Evolutionary conservation across 2,329 filamentous ascomycete genomes (phyloP).

Genomic region (Ceratocystis destructans): DNA sequence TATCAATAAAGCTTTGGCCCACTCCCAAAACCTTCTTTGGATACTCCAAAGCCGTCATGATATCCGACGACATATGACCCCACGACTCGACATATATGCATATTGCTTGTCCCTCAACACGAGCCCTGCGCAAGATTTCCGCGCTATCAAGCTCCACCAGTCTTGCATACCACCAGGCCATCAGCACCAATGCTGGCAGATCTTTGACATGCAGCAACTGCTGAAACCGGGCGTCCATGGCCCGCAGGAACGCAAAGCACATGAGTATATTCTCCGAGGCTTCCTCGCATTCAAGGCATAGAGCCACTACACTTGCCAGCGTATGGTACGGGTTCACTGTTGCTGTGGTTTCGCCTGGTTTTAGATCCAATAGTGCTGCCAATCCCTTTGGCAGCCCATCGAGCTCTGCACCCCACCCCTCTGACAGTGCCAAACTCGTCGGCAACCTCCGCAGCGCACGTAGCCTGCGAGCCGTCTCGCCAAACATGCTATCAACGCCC

Average conservation of each 20-base stretch:
- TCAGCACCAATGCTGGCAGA: constrained; percentile 37
- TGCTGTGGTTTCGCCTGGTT: constrained; percentile 19
- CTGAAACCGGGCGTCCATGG: constrained; percentile 33
- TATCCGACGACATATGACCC: constrained; percentile 3
- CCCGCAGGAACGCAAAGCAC: constrained; percentile 35
- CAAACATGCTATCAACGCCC: constrained; percentile 36
- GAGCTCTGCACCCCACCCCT: constrained; percentile 5
- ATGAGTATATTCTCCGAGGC: constrained; percentile 31
- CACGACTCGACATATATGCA: constrained; percentile 28
- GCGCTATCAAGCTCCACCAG: constrained; percentile 30
- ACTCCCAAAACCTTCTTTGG: constrained; percentile 8
- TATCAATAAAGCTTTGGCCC: neutral
- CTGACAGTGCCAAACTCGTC: constrained; percentile 15
- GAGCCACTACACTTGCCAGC: constrained; percentile 28
- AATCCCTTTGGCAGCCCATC: constrained; percentile 26
- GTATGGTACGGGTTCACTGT: constrained; percentile 26
- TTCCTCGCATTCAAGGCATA: constrained; percentile 26
- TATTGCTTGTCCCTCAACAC: constrained; percentile 38
- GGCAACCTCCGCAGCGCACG: constrained; percentile 18
- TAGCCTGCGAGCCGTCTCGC: constrained; percentile 22
- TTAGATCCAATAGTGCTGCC: constrained; percentile 24
- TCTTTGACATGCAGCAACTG: constrained; percentile 38
- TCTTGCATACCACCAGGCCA: constrained; percentile 45
- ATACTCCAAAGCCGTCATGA: constrained; percentile 16
- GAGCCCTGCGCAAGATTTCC: constrained; percentile 32